Evolutionary conservation across 2,329 filamentous ascomycete species (phyloP).

Genomic region (Colletotrichum orbiculare): DNA sequence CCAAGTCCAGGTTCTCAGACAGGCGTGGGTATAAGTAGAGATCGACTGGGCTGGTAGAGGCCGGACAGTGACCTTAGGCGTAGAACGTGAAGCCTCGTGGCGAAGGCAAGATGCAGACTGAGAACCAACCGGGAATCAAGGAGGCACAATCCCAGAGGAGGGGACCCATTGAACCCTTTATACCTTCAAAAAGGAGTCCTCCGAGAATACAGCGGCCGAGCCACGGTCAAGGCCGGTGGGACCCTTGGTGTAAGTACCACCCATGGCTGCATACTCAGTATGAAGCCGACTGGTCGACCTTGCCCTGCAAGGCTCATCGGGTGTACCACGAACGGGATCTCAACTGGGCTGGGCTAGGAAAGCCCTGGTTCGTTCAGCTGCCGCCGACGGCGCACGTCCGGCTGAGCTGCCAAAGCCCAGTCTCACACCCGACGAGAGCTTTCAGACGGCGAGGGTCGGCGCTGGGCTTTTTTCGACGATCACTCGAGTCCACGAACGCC

Average conservation of each 20-base stretch:
- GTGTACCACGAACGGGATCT: constrained; percentile 1
- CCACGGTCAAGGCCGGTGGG: constrained; percentile 23
- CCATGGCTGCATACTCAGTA: constrained; percentile 31
- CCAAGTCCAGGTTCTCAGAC: constrained; percentile 12
- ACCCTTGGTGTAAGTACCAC: constrained; percentile 8
- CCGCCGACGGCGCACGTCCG: constrained; percentile 24
- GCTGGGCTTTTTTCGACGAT: background rate
- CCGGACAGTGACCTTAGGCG: constrained; percentile 6
- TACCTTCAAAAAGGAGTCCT: constrained; percentile 13
- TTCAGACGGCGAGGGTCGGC: background rate
- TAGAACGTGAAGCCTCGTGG: constrained; percentile 5
- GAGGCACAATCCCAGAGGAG: background rate
- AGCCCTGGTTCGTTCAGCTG: constrained; percentile 12
- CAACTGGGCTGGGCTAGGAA: constrained; percentile 23
- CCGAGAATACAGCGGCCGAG: constrained; percentile 20
- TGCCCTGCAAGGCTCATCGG: constrained; percentile 24
- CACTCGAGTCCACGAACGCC: background rate
- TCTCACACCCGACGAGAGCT: constrained; percentile 4
- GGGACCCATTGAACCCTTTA: constrained; percentile 27
- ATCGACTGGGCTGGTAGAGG: constrained; percentile 27
- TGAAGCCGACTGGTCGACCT: constrained; percentile 22
- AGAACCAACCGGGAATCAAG: constrained; percentile 2
- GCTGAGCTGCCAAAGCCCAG: background rate
- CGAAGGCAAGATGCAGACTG: constrained; percentile 22
- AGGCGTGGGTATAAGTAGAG: constrained; percentile 16